phyloP scores from a whole-genome alignment of 257 asterid species.

The Solanum lignicaule region DNA sequence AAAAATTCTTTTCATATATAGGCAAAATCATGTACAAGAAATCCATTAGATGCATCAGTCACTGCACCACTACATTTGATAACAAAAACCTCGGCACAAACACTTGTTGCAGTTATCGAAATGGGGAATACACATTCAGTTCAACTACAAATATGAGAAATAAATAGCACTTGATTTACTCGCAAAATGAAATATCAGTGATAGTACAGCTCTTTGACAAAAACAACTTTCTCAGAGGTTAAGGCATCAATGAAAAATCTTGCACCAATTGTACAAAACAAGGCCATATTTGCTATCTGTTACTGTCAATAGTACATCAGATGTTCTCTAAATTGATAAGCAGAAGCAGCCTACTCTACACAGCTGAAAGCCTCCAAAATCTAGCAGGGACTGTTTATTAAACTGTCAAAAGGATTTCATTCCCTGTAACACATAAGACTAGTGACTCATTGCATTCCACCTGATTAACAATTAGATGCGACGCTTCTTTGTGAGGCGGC shows the following conservation, averaged over 20 bases:
- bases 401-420: not conserved
- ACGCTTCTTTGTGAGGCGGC: conserved; percentile 67
- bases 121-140: not conserved
- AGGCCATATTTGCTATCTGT: not conserved
- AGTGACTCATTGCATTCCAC: not conserved
- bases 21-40: too few species aligned
- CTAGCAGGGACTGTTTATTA: not conserved
- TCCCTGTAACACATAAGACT: not conserved
- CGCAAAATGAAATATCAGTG: not conserved
- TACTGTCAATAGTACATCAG: not conserved
- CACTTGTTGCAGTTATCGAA: not conserved
- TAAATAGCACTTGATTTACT: not conserved
- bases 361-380: not conserved
- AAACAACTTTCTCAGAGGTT: not conserved
- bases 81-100: too few species aligned
- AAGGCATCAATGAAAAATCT: not conserved
- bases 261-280: not conserved
- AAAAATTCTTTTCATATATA: not conserved
- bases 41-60: too few species aligned
- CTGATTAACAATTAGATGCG: conserved; percentile 36
- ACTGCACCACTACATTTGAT: too few species aligned
- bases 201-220: not conserved
- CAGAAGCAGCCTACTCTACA: not conserved
- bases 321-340: not conserved
- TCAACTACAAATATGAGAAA: not conserved